Evolutionary conservation across 2,329 filamentous ascomycete genomes (phyloP).

Genomic region (Nemania sp.): DNA sequence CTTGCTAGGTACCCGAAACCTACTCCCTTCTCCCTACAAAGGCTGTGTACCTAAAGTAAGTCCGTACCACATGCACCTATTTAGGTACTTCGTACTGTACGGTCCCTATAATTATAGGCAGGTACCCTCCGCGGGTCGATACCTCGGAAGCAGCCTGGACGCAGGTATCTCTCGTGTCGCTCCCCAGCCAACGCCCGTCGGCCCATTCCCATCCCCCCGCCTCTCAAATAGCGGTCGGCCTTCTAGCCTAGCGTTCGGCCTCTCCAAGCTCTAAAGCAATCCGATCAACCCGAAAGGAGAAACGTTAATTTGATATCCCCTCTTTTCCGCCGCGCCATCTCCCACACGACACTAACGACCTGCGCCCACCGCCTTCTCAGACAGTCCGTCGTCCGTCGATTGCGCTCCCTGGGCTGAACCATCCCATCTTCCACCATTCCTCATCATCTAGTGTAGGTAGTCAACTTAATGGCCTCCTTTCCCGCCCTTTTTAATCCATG

Average conservation of each 20-base stretch:
- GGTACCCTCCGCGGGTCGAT: background rate
- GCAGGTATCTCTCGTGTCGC: slow-evolving; percentile 2
- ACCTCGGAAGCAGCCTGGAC: too few species aligned
- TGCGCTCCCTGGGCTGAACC: background rate
- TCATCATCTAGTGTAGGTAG: slow-evolving; percentile 18
- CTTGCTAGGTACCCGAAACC: background rate
- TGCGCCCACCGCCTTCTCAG: background rate
- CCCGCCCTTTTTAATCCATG: slow-evolving; percentile 11
- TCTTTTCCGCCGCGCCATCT: slow-evolving; percentile 24
- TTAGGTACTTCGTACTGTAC: too few species aligned
- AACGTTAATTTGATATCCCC: slow-evolving; percentile 18
- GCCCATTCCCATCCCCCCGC: background rate
- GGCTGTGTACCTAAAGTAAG: too few species aligned
- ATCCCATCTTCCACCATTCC: slow-evolving; percentile 9
- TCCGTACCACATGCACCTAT: too few species aligned
- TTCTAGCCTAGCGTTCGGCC: slow-evolving; percentile 3
- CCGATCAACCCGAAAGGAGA: slow-evolving; percentile 20
- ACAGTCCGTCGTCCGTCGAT: too few species aligned
- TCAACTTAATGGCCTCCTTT: slow-evolving; percentile 17
- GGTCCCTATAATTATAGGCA: background rate
- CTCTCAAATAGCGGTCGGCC: slow-evolving; percentile 22
- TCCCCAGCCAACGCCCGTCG: slow-evolving; percentile 5
- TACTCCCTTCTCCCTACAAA: too few species aligned
- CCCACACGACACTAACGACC: background rate
- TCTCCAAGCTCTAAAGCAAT: background rate